Evolutionary conservation across 192 early-diverging fungal species (phyloP), one percentile per base, ranked within the genome.

Genomic region (Backusella macrospora): DNA sequence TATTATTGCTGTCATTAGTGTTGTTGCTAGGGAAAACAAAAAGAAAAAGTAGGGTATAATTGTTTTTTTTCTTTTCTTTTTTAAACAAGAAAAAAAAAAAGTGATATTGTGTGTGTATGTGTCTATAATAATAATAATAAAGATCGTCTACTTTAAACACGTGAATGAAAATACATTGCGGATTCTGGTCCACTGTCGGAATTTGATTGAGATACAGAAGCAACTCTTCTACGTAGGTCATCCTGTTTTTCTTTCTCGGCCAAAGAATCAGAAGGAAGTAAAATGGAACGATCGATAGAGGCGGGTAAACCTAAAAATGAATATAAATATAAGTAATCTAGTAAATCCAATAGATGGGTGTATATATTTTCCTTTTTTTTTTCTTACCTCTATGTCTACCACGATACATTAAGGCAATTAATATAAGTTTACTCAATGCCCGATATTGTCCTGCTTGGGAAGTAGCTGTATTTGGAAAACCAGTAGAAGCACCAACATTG

Each of bases 361-460:
- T 48, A 43, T 29, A 48, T 15, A 45, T 43, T 62, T 38, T 4
- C 39, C 16, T 59, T 38, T 13, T 47, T 42, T 68, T 59, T 38
- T 13, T 47, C 26, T 68, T 73, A 72, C 78, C 79, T 65, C 79
- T 76, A 67, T 80, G 79, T 44, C 79, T 52, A 15, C 79, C 79
- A 43, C 75, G 47, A 29, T 76, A 80, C 79, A 80, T 80, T 2
- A 80, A 44, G 21, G 46, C 23, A 29, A 73, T 73, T 8, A 80
- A 12, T 21, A 80, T 67, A 40, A 80, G 44, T 65, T 80, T 80
- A 43, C 79, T 76, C 10, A 74, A 39, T 9, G 59, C 55, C 26
- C 68, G 39, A 40, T 74, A 80, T 26, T 76, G 62, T 16, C 62
- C 79, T 18, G 69, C 23, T 21, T 76, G 79, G 9, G 79, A 80